Conservation (phyloP, 495 filamentous ascomycete species). For the Penicillium ucsense region DNA sequence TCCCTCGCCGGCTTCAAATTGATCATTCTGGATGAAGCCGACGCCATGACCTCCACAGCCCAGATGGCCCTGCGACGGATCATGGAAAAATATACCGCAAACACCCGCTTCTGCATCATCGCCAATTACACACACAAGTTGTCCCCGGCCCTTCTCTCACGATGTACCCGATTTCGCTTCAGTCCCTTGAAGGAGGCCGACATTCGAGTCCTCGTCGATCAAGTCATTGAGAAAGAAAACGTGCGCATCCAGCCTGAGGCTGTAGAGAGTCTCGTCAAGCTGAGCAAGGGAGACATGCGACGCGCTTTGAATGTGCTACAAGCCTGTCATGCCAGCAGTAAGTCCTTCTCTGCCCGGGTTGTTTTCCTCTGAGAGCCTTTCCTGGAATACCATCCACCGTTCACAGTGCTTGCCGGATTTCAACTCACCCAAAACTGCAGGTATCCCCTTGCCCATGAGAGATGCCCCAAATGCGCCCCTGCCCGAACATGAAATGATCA, state of each 20-base stretch:
- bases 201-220: slow-evolving; percentile 74
- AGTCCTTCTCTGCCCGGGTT: slow-evolving; percentile 8
- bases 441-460: slow-evolving; percentile 61
- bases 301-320: slow-evolving; percentile 91
- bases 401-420: neutral
- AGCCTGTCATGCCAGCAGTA: slow-evolving; percentile 90
- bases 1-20: slow-evolving; percentile 76
- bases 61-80: slow-evolving; percentile 96
- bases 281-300: slow-evolving; percentile 95
- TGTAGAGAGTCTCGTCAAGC: slow-evolving; percentile 64
- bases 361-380: neutral
- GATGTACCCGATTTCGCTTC: slow-evolving; percentile 94
- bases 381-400: neutral
- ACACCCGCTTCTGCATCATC: slow-evolving; percentile 96
- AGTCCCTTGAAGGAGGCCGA: slow-evolving; percentile 82
- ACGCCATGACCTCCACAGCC: slow-evolving; percentile 93
- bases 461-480: slow-evolving; percentile 48
- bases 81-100: slow-evolving; percentile 99
- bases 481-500: slow-evolving; percentile 66
- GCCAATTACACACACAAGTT: slow-evolving; percentile 99
- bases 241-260: slow-evolving; percentile 77
- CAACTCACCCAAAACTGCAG: slow-evolving; percentile 15
- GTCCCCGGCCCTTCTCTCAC: slow-evolving; percentile 82
- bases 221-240: slow-evolving; percentile 79
- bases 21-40: slow-evolving; percentile 95